phyloP scores from a whole-genome alignment of 352 stramenopile genomes.

The Globisporangium radiosum region DNA sequence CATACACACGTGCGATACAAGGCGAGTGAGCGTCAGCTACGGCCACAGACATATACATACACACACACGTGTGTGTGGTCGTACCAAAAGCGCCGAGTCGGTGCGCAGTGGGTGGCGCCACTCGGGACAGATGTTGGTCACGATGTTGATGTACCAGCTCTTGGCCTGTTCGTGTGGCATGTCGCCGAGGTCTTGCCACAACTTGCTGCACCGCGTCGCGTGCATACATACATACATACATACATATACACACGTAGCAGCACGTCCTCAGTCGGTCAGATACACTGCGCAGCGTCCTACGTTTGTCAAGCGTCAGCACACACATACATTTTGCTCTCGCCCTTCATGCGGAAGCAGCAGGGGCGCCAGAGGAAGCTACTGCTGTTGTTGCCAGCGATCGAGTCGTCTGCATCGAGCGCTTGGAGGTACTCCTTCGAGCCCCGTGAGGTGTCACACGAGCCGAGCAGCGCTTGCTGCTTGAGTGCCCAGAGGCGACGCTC shows the following conservation, averaged over 20 bases:
- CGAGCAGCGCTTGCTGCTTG: conserved; percentile 13
- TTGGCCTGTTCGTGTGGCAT: conserved; percentile 40
- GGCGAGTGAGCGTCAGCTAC: background rate
- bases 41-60: background rate
- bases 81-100: conserved; percentile 52
- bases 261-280: no score
- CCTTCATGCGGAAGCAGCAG: conserved; percentile 39
- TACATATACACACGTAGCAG: no score
- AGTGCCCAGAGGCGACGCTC: no score
- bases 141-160: conserved; percentile 42
- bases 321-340: conserved; percentile 42
- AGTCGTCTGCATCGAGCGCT: conserved; percentile 2
- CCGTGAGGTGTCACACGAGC: conserved; percentile 49
- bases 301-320: background rate
- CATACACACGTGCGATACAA: background rate
- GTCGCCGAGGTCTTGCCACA: conserved; percentile 56
- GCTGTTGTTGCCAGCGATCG: background rate
- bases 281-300: no score
- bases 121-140: conserved; percentile 45
- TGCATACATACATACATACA: no score
- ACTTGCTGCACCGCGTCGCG: conserved; percentile 20
- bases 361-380: conserved; percentile 13
- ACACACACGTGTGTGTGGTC: background rate
- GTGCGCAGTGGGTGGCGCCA: conserved; percentile 43
- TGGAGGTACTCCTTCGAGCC: conserved; percentile 38